These are phyloP conservation scores for Ogataea haglerorum DNA, from an alignment of 805 yeast species.

Conservation along the genomic window DNA sequence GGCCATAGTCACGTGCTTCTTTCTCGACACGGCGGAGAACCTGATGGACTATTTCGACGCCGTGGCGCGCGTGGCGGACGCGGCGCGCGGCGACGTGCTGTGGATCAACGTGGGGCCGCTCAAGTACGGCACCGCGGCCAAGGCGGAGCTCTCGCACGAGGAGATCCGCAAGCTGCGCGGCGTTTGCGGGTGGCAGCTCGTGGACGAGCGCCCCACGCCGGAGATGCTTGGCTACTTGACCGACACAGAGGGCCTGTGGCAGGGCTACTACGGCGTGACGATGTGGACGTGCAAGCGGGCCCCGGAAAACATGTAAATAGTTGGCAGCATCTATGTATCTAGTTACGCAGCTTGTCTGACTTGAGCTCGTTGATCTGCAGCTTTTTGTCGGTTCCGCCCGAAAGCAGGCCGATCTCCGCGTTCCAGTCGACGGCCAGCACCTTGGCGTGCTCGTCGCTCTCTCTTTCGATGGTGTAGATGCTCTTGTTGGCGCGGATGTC, in stretches of 20 bases:
- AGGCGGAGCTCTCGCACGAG: conserved; percentile 68
- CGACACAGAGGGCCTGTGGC: conserved; percentile 65
- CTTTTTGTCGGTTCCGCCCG: conserved; percentile 94
- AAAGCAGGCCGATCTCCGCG: conserved; percentile 69
- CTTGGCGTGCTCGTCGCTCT: conserved; percentile 55
- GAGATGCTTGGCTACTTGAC: conserved; percentile 61
- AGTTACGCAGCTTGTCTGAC: not conserved
- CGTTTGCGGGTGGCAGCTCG: conserved; percentile 61
- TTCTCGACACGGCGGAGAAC: conserved; percentile 91
- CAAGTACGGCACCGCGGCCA: conserved; percentile 84
- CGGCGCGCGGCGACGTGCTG: conserved; percentile 37
- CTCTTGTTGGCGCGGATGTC: conserved; percentile 84
- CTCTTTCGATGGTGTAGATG: conserved; percentile 78
- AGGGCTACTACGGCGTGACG: conserved; percentile 68
- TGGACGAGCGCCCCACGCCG: conserved; percentile 33
- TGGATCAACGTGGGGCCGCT: conserved; percentile 95
- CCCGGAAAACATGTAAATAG: conserved; percentile 33
- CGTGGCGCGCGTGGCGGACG: conserved; percentile 43
- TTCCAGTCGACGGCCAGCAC: conserved; percentile 91
- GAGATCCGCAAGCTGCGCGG: conserved; percentile 57
- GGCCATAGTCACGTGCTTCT: conserved; percentile 66
- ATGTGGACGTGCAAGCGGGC: conserved; percentile 45
- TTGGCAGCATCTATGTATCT: not conserved
- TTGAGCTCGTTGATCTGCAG: conserved; percentile 65
- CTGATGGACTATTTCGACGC: conserved; percentile 69